Conservation (phyloP, 352 stramenopile species). For the Pythium rishiriense region DNA sequence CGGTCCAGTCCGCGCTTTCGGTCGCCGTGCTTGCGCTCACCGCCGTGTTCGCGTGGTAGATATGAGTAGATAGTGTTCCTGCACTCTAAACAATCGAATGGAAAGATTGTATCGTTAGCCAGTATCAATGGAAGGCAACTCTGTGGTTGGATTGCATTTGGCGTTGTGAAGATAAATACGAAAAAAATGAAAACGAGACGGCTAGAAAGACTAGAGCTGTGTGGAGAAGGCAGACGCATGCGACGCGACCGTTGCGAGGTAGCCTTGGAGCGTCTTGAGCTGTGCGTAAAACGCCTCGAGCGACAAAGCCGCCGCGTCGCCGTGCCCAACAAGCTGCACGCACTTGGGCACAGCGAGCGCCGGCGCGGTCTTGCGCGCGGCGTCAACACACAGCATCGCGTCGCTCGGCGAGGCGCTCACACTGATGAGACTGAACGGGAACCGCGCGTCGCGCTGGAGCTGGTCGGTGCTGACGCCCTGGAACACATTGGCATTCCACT, state of each 20-base stretch:
- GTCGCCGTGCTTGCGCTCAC: constrained; percentile 2
- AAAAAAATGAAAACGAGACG: constrained; percentile 2
- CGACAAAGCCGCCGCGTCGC: constrained; percentile 24
- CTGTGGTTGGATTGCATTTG: no score
- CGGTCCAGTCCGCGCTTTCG: constrained; percentile 10
- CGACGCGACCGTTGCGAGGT: constrained; percentile 34
- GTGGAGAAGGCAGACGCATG: constrained; percentile 47
- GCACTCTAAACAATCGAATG: constrained; percentile 4
- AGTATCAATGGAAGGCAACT: constrained; percentile 1
- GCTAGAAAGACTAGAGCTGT: constrained; percentile 20
- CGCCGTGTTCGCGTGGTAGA: constrained; percentile 18
- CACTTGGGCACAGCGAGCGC: constrained; percentile 48
- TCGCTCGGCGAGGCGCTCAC: constrained; percentile 34
- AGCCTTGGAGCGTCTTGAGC: constrained; percentile 51
- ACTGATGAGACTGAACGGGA: constrained; percentile 44
- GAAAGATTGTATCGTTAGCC: constrained; percentile 6
- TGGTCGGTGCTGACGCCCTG: constrained; percentile 40
- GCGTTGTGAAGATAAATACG: constrained; percentile 8
- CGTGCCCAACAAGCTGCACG: constrained; percentile 10
- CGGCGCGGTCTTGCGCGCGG: constrained; percentile 27
- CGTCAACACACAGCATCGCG: constrained; percentile 36
- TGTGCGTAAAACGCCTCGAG: constrained; percentile 68
- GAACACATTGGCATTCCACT: constrained; percentile 48
- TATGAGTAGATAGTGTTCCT: constrained; percentile 8
- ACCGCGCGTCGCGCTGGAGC: constrained; percentile 23